Base-by-base conservation (phyloP, 2,329 filamentous ascomycete genomes). In the Exophiala viscosa region DNA sequence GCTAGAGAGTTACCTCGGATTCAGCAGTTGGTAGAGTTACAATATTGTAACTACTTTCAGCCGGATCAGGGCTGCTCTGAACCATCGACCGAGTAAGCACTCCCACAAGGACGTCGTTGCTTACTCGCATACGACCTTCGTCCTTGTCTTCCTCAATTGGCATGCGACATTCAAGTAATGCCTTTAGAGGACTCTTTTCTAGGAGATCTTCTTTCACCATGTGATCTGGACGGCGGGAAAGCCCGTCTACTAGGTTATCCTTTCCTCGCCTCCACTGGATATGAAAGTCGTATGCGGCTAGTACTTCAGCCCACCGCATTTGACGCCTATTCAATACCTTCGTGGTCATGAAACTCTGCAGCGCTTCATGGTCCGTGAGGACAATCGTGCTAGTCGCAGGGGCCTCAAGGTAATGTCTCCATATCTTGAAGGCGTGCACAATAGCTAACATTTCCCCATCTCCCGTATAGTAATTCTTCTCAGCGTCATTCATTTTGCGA, bases 231-330 rank as follows among this genome's bases (percentile, higher is more conserved):
- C 34, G 33, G 7, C 42, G 20, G 9, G 11, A 49, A 23, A 23
- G 20, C 6, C 20, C 6, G 6, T 23, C 20, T 23, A 23, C 20
- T 23, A 23, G 20, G 6, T 23, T 23, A 23, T 23, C 20, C 20
- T 23, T 23, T 23, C 20, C 20, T 23, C 20, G 20, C 6, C 20
- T 23, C 6, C 20, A 23, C 20, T 23, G 6, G 6, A 23, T 36
- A 31, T 41, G 18, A 44, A 33, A 20, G 34, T 15, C 42, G 28
- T 38, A 48, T 28, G 6, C 13, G 20, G 4, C 28, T 38, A 41
- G 66, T 66, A 15, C 33, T 53, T 39, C 66, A 66, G 44, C 66
- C 56, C 41, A 62, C 63, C 41, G 46, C 20, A 3, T 5, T 69
- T 42, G 2, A 51, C 34, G 45, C 64, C 64, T 4, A 34, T 64